Conservation (phyloP, 495 filamentous ascomycete genomes). For the Talaromyces wortmannii region DNA sequence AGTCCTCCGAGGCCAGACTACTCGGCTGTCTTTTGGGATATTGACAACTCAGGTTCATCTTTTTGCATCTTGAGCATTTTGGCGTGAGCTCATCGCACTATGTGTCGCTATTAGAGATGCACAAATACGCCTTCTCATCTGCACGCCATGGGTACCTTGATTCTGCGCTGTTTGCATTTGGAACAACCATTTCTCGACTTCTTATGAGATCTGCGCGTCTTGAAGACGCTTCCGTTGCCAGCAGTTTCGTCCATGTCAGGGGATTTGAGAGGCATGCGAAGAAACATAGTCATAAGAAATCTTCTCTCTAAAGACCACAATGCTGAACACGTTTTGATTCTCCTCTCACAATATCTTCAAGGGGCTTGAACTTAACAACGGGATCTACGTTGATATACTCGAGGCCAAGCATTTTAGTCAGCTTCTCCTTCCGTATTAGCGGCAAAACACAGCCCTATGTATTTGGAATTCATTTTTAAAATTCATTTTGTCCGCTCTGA, state of each 20-base stretch:
- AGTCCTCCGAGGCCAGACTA: neutral
- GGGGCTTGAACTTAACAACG: neutral
- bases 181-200: slow-evolving; percentile 29
- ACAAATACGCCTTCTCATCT: neutral
- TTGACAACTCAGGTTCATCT: slow-evolving; percentile 11
- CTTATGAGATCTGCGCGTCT: slow-evolving; percentile 20
- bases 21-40: slow-evolving; percentile 6
- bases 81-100: slow-evolving; percentile 20
- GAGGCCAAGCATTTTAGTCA: neutral
- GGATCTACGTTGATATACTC: neutral
- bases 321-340: neutral
- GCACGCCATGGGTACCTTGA: slow-evolving; percentile 15
- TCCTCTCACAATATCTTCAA: neutral
- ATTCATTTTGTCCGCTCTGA: neutral
- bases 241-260: neutral
- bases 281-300: neutral
- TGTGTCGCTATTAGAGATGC: slow-evolving; percentile 4
- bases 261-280: neutral
- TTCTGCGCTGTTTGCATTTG: slow-evolving; percentile 27
- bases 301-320: neutral
- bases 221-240: slow-evolving; percentile 9
- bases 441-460: neutral
- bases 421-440: neutral
- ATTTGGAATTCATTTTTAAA: slow-evolving; percentile 1
- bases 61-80: slow-evolving; percentile 18